Evolutionary conservation across 2,329 filamentous ascomycete species (phyloP).

Genomic region (Elsinoe batatas): DNA sequence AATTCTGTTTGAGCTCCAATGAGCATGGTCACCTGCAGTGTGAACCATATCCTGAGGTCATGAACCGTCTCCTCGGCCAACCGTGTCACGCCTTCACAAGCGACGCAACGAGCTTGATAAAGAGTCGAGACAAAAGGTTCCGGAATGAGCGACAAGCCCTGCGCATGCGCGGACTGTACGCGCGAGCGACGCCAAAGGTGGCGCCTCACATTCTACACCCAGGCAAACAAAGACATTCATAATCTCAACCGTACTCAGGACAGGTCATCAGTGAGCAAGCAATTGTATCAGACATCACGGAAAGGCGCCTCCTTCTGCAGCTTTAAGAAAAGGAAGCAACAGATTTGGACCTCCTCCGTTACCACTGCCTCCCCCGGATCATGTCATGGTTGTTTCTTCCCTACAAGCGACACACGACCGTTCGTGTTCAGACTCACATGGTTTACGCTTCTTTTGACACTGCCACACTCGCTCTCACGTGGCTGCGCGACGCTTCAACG

Average conservation of each 20-base stretch:
- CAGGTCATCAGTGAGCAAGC: conserved; percentile 44
- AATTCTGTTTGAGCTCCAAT: conserved; percentile 7
- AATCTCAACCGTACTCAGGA: conserved; percentile 8
- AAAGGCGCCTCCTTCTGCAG: no score
- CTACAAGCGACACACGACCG: no score
- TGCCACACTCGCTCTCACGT: no score
- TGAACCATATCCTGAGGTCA: conserved; percentile 1
- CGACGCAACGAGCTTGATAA: not conserved
- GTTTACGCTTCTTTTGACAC: no score
- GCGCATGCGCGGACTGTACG: not conserved
- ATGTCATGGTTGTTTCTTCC: no score
- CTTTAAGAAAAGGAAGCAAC: no score
- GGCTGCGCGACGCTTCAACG: no score
- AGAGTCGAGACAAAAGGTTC: conserved; percentile 8
- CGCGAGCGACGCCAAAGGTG: not conserved
- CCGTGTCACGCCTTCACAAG: not conserved
- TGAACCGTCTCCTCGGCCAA: conserved; percentile 1
- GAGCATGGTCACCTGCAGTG: conserved; percentile 1
- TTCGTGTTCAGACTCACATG: no score
- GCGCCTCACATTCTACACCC: not conserved
- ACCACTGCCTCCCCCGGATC: not conserved
- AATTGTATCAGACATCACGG: not conserved
- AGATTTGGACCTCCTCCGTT: not conserved
- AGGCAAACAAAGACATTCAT: conserved; percentile 7
- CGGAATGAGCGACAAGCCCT: not conserved